A percentile compares a stretch with the other conserved stretches of the same genome.
Conservation (phyloP, 306 rosid species). For the Citrullus amarus region DNA sequence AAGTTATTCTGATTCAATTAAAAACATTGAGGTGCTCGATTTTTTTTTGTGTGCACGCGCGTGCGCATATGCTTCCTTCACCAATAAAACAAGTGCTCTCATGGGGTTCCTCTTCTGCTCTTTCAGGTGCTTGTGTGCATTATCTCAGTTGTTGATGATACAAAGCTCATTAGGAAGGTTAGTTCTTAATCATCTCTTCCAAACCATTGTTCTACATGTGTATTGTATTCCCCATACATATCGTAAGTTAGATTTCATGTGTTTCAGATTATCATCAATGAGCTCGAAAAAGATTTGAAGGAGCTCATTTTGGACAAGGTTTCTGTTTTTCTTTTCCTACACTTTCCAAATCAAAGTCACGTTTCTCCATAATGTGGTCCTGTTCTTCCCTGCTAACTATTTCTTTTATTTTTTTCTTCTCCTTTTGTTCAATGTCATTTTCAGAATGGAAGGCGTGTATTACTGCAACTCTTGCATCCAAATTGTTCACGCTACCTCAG, state of each 20-base stretch:
- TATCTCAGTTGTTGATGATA: constrained; percentile 79
- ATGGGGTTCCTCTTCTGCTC: not conserved
- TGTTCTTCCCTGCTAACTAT: not conserved
- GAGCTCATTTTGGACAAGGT: constrained; percentile 84
- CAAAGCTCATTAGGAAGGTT: constrained; percentile 83
- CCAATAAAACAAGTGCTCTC: not conserved
- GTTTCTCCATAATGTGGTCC: not conserved
- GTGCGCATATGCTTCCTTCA: not conserved
- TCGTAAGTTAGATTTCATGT: constrained; percentile 13
- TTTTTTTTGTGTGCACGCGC: not conserved
- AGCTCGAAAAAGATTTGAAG: constrained; percentile 49
- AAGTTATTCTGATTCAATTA: too few species aligned
- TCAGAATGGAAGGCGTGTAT: constrained; percentile 72
- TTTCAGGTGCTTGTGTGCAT: constrained; percentile 73
- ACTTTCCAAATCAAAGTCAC: not conserved
- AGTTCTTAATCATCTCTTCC: constrained; percentile 12
- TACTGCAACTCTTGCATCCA: constrained; percentile 78
- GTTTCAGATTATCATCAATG: constrained; percentile 58
- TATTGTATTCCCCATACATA: not conserved
- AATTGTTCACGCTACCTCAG: constrained; percentile 69
- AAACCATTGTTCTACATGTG: not conserved
- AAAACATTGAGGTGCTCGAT: not conserved
- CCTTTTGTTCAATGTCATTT: not conserved
- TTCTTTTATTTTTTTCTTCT: not conserved
- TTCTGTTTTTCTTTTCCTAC: constrained; percentile 5